Evolutionary conservation across 164 flowering plant genomes (phyloP).

Genomic region (Magnolia changhungtana): DNA sequence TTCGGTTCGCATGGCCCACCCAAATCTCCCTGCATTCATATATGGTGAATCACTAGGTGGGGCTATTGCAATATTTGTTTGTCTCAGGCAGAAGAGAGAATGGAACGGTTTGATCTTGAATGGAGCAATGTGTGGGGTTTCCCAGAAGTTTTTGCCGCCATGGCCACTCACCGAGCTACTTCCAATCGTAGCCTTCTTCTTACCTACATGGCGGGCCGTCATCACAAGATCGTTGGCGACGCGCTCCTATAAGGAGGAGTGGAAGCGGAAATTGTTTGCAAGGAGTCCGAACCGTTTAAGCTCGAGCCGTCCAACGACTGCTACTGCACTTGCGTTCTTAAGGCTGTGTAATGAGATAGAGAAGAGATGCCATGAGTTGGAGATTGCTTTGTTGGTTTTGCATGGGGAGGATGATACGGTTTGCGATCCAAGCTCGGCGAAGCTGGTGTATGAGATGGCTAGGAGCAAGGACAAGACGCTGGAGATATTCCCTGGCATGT

Average conservation of each 20-base stretch:
- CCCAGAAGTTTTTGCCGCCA: slow-evolving; percentile 29
- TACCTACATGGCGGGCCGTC: slow-evolving; percentile 25
- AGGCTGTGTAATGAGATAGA: slow-evolving; percentile 26
- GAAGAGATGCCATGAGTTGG: slow-evolving; percentile 29
- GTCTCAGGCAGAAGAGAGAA: slow-evolving; percentile 21
- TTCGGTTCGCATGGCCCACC: slow-evolving; percentile 11
- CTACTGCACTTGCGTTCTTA: slow-evolving; percentile 19
- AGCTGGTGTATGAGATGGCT: slow-evolving; percentile 25
- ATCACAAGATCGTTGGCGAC: slow-evolving; percentile 7
- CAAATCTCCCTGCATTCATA: slow-evolving; percentile 31
- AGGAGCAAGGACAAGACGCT: slow-evolving; percentile 34
- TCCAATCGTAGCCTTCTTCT: slow-evolving; percentile 29
- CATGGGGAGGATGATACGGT: slow-evolving; percentile 42
- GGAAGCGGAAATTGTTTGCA: slow-evolving; percentile 15
- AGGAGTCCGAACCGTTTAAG: slow-evolving; percentile 7
- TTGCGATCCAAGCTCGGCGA: slow-evolving; percentile 29
- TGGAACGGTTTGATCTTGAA: slow-evolving; percentile 42
- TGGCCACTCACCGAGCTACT: slow-evolving; percentile 42
- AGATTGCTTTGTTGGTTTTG: slow-evolving; percentile 34
- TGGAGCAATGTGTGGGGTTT: slow-evolving; percentile 47
- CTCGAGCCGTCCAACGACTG: slow-evolving; percentile 16
- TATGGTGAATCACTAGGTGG: slow-evolving; percentile 50
- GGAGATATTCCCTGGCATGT: slow-evolving; percentile 38
- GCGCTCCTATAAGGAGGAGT: slow-evolving; percentile 19
- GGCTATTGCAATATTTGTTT: slow-evolving; percentile 29